Evolutionary conservation across 768 basidiomycete genomes (phyloP), one percentile per base, ranked within the genome.

Genomic region (Collybiopsis luxurians): DNA sequence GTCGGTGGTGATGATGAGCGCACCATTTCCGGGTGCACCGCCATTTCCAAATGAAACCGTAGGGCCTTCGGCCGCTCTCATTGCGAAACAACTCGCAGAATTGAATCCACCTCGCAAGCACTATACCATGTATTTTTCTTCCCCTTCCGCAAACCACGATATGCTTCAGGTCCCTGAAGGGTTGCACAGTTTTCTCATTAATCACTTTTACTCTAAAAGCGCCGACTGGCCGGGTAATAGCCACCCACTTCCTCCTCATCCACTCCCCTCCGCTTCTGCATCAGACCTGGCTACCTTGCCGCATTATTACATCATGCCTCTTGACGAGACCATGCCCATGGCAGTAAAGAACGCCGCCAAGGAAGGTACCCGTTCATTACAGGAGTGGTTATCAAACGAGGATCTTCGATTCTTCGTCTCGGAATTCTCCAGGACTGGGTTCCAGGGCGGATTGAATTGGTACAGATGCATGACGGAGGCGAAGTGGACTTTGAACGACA

Each of bases 381-480:
- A 71, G 38, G 40, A 53, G 10, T 87, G 85, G 85, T 67, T 86
- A 9, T 56, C 76, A 3, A 77, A 80, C 10, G 74, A 70, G 0
- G 81, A 81, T 46, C 73, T 84, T 12, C 66, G 56, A 0, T 75
- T 82, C 11, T 86, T 83, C 61, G 74, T 77, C 1, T 60, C 72
- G 21, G 78, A 79, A 60, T 87, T 77, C 56, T 60, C 62, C 0
- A 71, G 76, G 40, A 82, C 80, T 1, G 83, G 86, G 1, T 86
- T 86, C 57, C 84, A 85, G 63, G 84, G 83, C n/a, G 83, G 81
- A 26, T 66, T 86, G 52, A 84, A 86, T 61, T 69, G 76, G 57
- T 86, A 86, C 62, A 76, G 84, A 26, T 69, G 72, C 56, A 60
- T 64, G 49, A 73, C 71, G 0, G 75, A 77, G 26, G 54, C 64